Percentiles rank a stretch among this genome's conserved stretches.
These are phyloP conservation scores for Kodamaea neixiangensis DNA, from an alignment of 805 yeast genomes.

Conservation along the genomic window DNA sequence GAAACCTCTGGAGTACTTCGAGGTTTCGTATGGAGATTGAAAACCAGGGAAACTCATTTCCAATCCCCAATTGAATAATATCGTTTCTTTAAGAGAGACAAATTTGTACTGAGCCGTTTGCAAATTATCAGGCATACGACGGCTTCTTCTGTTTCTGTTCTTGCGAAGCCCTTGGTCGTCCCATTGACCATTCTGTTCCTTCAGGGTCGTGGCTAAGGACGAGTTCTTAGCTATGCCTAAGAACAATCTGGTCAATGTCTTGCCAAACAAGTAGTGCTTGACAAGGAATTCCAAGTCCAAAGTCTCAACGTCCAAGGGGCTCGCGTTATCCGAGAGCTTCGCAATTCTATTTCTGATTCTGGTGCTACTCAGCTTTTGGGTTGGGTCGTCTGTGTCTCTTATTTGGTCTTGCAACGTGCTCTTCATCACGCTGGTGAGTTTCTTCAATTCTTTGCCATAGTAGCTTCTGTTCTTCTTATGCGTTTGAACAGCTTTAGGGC, in stretches of 20 bases:
- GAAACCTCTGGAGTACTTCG: slow-evolving; percentile 35
- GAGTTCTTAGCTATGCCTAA: slow-evolving; percentile 18
- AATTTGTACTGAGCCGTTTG: slow-evolving; percentile 24
- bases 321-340: slow-evolving; percentile 34
- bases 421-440: slow-evolving; percentile 67
- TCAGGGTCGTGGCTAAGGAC: not conserved
- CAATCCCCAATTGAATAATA: slow-evolving; percentile 17
- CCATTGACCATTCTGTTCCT: slow-evolving; percentile 6
- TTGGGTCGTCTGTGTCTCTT: slow-evolving; percentile 12
- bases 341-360: slow-evolving; percentile 36
- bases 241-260: slow-evolving; percentile 35
- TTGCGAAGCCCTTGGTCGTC: slow-evolving; percentile 2
- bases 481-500: not conserved
- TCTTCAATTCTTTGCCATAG: slow-evolving; percentile 46
- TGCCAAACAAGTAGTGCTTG: slow-evolving; percentile 33
- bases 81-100: slow-evolving; percentile 36
- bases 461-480: slow-evolving; percentile 29
- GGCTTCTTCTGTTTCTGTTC: not conserved
- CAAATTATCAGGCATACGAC: slow-evolving; percentile 5
- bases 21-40: slow-evolving; percentile 16
- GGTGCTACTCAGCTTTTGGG: slow-evolving; percentile 23
- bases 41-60: not conserved
- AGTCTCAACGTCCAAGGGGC: slow-evolving; percentile 44
- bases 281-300: slow-evolving; percentile 39
- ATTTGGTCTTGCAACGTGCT: slow-evolving; percentile 68